Evolutionary conservation across 768 basidiomycete genomes (phyloP).

Genomic region (Mrakia blollopis): DNA sequence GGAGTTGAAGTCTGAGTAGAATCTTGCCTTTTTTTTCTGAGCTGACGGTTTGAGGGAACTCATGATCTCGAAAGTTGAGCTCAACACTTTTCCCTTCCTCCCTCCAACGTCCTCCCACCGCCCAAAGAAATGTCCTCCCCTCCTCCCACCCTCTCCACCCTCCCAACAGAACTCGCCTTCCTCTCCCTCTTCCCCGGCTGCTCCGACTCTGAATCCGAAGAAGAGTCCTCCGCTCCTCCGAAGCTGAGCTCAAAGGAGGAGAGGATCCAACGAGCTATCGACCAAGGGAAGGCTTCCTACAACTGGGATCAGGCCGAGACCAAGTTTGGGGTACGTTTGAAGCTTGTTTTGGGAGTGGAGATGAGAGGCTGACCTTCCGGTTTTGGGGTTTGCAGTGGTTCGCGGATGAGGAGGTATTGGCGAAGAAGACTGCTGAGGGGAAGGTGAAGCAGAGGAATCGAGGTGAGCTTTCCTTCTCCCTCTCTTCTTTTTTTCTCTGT

Average conservation of each 20-base stretch:
- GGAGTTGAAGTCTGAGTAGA: no score
- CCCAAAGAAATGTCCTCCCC: no score
- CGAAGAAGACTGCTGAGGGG: constrained; percentile 13
- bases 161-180: constrained; percentile 26
- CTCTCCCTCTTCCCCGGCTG: constrained; percentile 26
- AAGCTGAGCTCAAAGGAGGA: constrained; percentile 25
- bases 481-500: neutral
- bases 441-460: constrained; percentile 19
- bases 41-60: no score
- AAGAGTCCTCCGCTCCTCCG: constrained; percentile 6
- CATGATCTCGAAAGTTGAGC: no score
- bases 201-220: constrained; percentile 16
- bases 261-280: constrained; percentile 30
- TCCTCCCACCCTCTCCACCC: neutral
- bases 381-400: constrained; percentile 6
- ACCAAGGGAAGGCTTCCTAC: constrained; percentile 27
- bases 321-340: constrained; percentile 3
- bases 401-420: constrained; percentile 7
- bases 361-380: neutral
- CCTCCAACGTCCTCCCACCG: no score
- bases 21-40: no score
- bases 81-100: no score
- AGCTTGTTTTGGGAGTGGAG: neutral
- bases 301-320: constrained; percentile 27
- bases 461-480: constrained; percentile 13